Conservation (phyloP, 805 yeast genomes). For the Ogataea zsoltii region DNA sequence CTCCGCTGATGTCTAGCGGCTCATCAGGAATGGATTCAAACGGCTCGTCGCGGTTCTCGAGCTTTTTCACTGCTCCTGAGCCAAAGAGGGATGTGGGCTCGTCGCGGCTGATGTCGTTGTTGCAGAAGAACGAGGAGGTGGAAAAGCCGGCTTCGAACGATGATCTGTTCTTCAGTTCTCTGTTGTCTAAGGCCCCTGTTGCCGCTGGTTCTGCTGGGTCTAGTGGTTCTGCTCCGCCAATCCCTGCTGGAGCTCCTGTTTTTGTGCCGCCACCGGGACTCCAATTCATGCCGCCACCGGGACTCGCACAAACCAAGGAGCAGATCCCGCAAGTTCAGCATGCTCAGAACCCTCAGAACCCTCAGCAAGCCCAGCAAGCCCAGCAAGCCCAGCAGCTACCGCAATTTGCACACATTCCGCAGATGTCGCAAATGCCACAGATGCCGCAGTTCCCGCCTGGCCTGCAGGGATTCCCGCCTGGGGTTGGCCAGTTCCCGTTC, state of each 20-base stretch:
- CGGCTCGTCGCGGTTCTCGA: slow-evolving; percentile 27
- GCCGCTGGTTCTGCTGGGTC: slow-evolving; percentile 16
- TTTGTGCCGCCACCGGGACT: slow-evolving; percentile 10
- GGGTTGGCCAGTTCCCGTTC: slow-evolving; percentile 5
- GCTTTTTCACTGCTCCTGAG: slow-evolving; percentile 24
- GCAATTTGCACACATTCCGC: neutral
- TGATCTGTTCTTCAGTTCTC: slow-evolving; percentile 49
- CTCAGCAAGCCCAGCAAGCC: slow-evolving; percentile 5
- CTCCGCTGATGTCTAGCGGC: neutral
- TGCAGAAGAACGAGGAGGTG: slow-evolving; percentile 4
- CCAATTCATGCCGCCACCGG: slow-evolving; percentile 3
- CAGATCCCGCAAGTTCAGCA: slow-evolving; percentile 3
- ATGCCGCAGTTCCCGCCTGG: no score
- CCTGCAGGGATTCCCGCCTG: no score
- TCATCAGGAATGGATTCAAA: slow-evolving; percentile 8
- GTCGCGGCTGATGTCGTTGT: slow-evolving; percentile 40
- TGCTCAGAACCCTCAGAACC: no score
- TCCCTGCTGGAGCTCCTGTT: slow-evolving; percentile 7
- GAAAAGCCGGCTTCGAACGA: slow-evolving; percentile 13
- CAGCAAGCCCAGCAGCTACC: neutral
- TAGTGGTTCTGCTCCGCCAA: slow-evolving; percentile 8
- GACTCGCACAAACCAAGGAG: neutral
- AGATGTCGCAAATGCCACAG: no score
- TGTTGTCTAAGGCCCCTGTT: slow-evolving; percentile 43
- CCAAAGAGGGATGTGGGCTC: slow-evolving; percentile 37